Conservation (phyloP, 23 red algal genomes). For the Gracilaria caudata region DNA sequence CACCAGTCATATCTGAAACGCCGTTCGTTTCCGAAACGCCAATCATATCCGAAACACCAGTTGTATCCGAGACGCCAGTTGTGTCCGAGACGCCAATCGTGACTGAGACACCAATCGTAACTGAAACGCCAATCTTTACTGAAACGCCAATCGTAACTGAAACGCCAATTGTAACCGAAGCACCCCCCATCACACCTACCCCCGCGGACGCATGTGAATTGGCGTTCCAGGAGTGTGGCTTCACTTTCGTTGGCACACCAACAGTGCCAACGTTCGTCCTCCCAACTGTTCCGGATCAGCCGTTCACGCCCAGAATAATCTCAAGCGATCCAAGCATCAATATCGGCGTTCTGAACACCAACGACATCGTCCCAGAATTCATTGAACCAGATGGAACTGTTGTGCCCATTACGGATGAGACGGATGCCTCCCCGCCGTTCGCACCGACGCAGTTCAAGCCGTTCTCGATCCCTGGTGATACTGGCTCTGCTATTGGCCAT, state of each 20-base stretch:
- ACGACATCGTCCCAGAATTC: constrained; percentile 30
- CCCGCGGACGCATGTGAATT: not conserved
- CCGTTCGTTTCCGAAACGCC: not conserved
- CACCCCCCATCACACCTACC: not conserved
- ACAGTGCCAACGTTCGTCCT: constrained; percentile 16
- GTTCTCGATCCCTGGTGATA: constrained; percentile 27
- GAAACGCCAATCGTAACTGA: not conserved
- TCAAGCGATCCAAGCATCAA: constrained; percentile 11
- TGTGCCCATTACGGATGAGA: constrained; percentile 7
- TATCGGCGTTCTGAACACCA: constrained; percentile 22
- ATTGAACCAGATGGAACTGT: constrained; percentile 28
- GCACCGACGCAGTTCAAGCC: constrained; percentile 57
- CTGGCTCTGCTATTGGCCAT: constrained; percentile 39
- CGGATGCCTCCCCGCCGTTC: constrained; percentile 15
- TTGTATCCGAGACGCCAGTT: not conserved
- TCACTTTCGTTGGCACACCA: not conserved
- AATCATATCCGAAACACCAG: not conserved
- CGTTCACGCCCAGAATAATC: constrained; percentile 13
- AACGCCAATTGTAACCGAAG: not conserved
- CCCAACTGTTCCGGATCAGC: not conserved
- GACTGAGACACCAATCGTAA: not conserved
- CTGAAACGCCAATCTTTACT: not conserved
- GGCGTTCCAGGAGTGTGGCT: constrained; percentile 18
- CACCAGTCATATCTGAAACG: not conserved
- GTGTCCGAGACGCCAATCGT: not conserved